A percentile compares a stretch with the other conserved stretches of the same genome.
Evolutionary conservation across 1,284 basidiomycete species (phyloP).

Genomic region (Microbotryum violaceum): DNA sequence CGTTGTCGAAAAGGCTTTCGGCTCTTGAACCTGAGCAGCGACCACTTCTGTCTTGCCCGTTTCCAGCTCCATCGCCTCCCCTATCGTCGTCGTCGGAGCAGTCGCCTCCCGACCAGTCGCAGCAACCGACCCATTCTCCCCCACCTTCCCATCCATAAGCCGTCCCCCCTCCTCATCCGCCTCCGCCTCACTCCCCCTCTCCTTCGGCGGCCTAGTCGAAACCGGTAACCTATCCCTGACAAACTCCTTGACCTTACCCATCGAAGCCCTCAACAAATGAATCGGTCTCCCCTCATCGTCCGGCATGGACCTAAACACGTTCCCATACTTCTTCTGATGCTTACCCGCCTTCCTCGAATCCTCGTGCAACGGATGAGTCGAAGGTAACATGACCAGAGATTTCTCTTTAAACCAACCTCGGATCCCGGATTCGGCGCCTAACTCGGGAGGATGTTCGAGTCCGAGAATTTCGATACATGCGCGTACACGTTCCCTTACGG

Average conservation of each 20-base stretch:
- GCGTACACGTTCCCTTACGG: slow-evolving; percentile 3
- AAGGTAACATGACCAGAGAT: slow-evolving; percentile 29
- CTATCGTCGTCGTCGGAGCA: too few species aligned
- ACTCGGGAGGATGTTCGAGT: slow-evolving; percentile 26
- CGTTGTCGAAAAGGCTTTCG: too few species aligned
- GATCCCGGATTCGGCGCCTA: slow-evolving; percentile 16
- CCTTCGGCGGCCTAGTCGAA: not conserved
- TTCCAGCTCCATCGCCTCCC: too few species aligned
- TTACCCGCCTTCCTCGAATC: slow-evolving; percentile 26
- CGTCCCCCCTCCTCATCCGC: not conserved
- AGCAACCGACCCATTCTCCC: not conserved
- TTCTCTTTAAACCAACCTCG: slow-evolving; percentile 29
- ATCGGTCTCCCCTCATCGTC: slow-evolving; percentile 30
- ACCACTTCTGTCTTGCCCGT: too few species aligned
- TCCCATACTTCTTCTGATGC: slow-evolving; percentile 30
- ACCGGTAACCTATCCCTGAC: slow-evolving; percentile 12
- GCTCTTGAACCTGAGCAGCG: too few species aligned
- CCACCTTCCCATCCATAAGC: not conserved
- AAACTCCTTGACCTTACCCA: slow-evolving; percentile 29
- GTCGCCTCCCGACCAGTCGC: too few species aligned
- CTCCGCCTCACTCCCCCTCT: not conserved
- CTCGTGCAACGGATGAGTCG: slow-evolving; percentile 27
- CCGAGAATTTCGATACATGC: slow-evolving; percentile 28
- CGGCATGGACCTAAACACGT: slow-evolving; percentile 22
- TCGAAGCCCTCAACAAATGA: slow-evolving; percentile 22